These are phyloP conservation scores for Pythium chondricola DNA, from an alignment of 352 stramenopile species.

Conservation along the genomic window DNA sequence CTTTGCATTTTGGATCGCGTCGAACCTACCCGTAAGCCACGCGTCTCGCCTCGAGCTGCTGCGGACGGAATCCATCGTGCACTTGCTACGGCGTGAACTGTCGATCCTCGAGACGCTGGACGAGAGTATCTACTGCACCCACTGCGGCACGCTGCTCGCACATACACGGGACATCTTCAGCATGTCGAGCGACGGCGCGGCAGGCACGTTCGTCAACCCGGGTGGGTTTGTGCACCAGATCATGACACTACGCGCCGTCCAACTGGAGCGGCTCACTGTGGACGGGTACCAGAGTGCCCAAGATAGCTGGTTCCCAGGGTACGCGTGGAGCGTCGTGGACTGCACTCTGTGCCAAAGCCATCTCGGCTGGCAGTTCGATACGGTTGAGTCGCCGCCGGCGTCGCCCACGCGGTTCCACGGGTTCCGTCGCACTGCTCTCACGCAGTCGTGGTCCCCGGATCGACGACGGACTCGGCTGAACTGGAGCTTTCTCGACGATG, in stretches of 20 bases:
- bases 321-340: slow-evolving; percentile 76
- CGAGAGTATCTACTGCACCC: slow-evolving; percentile 60
- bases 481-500: slow-evolving; percentile 7
- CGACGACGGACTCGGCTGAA: not conserved
- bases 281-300: slow-evolving; percentile 38
- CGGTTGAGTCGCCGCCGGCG: slow-evolving; percentile 17
- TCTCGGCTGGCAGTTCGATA: slow-evolving; percentile 75
- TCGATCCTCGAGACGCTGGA: slow-evolving; percentile 48
- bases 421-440: slow-evolving; percentile 59
- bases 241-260: slow-evolving; percentile 58
- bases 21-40: slow-evolving; percentile 62
- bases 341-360: slow-evolving; percentile 62
- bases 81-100: slow-evolving; percentile 49
- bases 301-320: slow-evolving; percentile 78
- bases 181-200: slow-evolving; percentile 49
- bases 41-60: slow-evolving; percentile 50
- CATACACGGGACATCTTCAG: slow-evolving; percentile 77
- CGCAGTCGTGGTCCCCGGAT: slow-evolving; percentile 19
- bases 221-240: slow-evolving; percentile 73
- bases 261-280: slow-evolving; percentile 35
- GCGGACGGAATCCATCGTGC: slow-evolving; percentile 51
- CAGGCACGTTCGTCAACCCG: slow-evolving; percentile 79
- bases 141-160: slow-evolving; percentile 53
- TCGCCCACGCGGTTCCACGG: slow-evolving; percentile 51
- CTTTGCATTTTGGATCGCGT: slow-evolving; percentile 77